Evolutionary conservation across 805 yeast species (phyloP), one percentile per base, ranked within the genome.

Genomic region (Lipomyces yamadae): DNA sequence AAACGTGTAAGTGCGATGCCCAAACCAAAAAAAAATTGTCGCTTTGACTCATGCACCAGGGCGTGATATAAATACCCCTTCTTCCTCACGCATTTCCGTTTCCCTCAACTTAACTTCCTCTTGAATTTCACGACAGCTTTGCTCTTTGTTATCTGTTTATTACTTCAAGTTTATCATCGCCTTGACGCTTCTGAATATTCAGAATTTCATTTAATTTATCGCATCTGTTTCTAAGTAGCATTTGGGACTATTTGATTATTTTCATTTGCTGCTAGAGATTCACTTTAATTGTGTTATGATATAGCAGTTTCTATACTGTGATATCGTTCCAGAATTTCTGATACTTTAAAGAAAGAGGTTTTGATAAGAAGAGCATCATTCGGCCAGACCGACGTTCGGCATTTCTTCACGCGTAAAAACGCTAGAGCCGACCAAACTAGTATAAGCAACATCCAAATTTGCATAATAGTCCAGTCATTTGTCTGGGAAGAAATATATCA

Each of bases 401-500:
- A 15, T 4, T 15, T 13, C 48, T 42, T 42, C 18, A 42, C 48
- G 18, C 48, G 48, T 42, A 42, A 42, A 42, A 37, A 15, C 18
- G 48, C 48, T 42, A 42, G 48, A 13, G 15, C 4, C 8, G 15
- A 15, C 13, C 48, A 15, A 42, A 18, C 48, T 42, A 11, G 39
- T 10, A 37, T 37, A 37, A 3, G 15, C 4, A 10, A 37, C 39
- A 37, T 42, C 7, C 8, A 42, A 15, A 42, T 18, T 42, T 42
- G 48, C 48, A 42, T 42, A 42, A 42, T 42, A 15, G 48, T 42
- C 48, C 48, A 42, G 48, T 42, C 48, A 8, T 37, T 37, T 42
- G 18, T 42, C 48, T 42, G 48, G 48, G 48, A 15, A 42, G 48
- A 42, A 42, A 42, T 73, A 72, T 73, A 68, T 73, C 75, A 75